Conservation (phyloP, 1,139 yeast species). For the Yamadazyma diospyri region DNA sequence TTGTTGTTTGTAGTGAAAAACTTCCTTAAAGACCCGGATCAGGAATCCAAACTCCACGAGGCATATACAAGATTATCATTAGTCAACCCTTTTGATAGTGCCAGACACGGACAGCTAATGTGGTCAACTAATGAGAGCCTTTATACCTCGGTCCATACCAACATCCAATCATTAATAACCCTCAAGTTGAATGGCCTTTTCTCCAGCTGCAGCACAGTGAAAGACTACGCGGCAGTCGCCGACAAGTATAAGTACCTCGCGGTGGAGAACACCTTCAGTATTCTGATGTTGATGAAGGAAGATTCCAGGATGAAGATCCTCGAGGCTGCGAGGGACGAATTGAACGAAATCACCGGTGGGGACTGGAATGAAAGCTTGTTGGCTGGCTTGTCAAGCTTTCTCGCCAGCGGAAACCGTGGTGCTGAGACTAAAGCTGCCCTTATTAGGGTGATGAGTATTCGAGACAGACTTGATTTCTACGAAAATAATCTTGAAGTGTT, state of each 20-base stretch:
- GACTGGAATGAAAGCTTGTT: conserved; percentile 6
- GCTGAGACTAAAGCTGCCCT: conserved; percentile 6
- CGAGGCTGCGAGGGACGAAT: conserved; percentile 27
- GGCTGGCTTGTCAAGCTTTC: conserved; percentile 2
- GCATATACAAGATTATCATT: conserved; percentile 23
- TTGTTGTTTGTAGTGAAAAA: conserved; percentile 40
- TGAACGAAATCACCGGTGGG: conserved; percentile 17
- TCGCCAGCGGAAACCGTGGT: not conserved
- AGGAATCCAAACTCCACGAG: conserved; percentile 22
- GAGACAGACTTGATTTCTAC: conserved; percentile 11
- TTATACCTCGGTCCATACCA: conserved; percentile 22
- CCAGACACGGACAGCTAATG: conserved; percentile 30
- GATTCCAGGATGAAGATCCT: conserved; percentile 33
- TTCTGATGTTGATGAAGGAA: conserved; percentile 31
- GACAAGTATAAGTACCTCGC: conserved; percentile 20
- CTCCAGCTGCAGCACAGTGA: conserved; percentile 24
- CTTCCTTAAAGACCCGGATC: conserved; percentile 16
- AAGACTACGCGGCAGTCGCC: conserved; percentile 29
- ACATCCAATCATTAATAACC: conserved; percentile 21
- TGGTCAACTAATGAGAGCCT: conserved; percentile 31
- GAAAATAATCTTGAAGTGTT: conserved; percentile 12
- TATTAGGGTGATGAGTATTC: conserved; percentile 6
- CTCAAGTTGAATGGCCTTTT: conserved; percentile 25
- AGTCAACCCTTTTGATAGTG: conserved; percentile 27
- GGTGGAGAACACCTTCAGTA: conserved; percentile 14